Evolutionary conservation across 2,329 filamentous ascomycete genomes (phyloP).

Genomic region (Gaeumannomyces sp.): DNA sequence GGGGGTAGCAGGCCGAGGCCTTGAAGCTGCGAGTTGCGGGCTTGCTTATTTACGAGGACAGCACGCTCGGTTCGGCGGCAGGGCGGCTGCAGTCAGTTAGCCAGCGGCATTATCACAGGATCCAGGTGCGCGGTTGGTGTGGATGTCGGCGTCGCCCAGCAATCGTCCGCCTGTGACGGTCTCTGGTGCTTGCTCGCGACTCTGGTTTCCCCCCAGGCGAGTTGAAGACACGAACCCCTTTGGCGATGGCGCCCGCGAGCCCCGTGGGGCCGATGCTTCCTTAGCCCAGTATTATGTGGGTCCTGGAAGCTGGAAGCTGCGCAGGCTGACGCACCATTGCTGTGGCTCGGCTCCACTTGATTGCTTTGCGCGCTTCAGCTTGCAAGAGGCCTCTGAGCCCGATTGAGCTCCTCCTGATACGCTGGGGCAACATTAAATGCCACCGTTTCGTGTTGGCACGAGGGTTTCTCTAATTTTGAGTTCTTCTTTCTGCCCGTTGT

Average conservation of each 20-base stretch:
- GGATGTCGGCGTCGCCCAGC: background rate
- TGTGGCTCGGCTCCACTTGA: background rate
- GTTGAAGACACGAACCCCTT: conserved; percentile 1
- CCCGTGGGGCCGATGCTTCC: background rate
- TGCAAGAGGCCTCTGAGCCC: background rate
- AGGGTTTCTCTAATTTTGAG: background rate
- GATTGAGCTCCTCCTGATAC: background rate
- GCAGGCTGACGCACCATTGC: background rate
- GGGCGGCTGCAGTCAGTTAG: background rate
- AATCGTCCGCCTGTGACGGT: background rate
- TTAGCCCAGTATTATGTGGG: background rate
- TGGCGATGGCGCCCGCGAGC: background rate
- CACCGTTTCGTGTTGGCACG: background rate
- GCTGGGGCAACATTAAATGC: background rate
- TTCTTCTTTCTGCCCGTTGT: background rate
- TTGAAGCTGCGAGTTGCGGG: background rate
- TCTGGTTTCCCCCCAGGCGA: background rate
- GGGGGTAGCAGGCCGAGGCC: conserved; percentile 10
- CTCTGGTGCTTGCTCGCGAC: background rate
- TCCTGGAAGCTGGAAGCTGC: background rate
- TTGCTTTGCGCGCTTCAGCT: background rate
- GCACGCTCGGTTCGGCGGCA: conserved; percentile 1
- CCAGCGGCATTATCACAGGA: background rate
- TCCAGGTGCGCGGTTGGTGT: background rate
- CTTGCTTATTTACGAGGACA: background rate